Evolutionary conservation across 768 basidiomycete genomes (phyloP), one percentile per base, ranked within the genome.

Genomic region (Glaciozyma antarctica): DNA sequence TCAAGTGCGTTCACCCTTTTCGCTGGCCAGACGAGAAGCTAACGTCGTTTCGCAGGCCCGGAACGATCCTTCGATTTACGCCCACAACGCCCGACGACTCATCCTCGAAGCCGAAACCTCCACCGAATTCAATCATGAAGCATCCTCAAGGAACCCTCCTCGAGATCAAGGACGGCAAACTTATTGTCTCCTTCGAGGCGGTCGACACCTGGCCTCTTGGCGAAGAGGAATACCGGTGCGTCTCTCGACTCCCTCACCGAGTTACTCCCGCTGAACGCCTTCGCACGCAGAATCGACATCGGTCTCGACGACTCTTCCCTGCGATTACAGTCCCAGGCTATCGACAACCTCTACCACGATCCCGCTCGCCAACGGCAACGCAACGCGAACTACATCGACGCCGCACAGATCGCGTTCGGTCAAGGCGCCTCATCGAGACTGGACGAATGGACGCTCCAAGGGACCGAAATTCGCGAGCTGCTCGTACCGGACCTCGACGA

Each of bases 391-490:
- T 62, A 67, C 24, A 9, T 73, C 62, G 34, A 71, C 60, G n/a
- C 61, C 5, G 66, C 62, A 9, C 64, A 67, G 34, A 45, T 62
- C 28, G 59, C 64, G 19, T 48, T 59, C 44, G 13, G 41, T 8
- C 48, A 61, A 22, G 61, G 65, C 38, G 34, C 55, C 49, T 26
- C 70, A 68, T 5, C 63, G 70, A 2, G 79, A 2, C 21, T 80
- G 61, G 77, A 78, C 38, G 81, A 88, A 71, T 76, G 78, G 60
- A 81, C 88, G 26, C 73, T 88, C 0, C 80, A 82, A 51, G 90
- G 90, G 0, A 90, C 89, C 3, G 77, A 81, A 62, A 77, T 93
- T 17, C 82, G 88, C 32, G 86, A 91, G 68, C 78, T 86, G 1
- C 70, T 93, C 19, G 77, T 94, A 4, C 80, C 81, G 24, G 79